phyloP scores from a whole-genome alignment of 768 basidiomycete genomes.

The Porpolomopsis calyptriformis region DNA sequence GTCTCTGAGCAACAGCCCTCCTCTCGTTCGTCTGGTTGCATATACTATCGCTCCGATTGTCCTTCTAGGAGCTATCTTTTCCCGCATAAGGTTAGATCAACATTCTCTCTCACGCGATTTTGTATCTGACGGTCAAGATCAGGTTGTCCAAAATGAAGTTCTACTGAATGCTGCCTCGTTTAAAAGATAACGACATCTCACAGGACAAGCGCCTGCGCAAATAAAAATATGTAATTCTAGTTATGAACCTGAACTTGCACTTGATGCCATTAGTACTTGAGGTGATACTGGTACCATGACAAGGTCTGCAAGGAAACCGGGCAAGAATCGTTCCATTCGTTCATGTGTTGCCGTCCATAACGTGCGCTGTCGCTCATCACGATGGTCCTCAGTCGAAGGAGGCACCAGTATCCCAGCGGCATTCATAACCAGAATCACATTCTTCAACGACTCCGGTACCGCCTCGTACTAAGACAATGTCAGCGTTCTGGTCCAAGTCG shows the following conservation, averaged over 20 bases:
- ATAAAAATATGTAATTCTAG: no score
- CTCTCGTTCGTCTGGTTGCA: conserved; percentile 34
- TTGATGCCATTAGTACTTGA: neutral
- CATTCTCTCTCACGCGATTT: neutral
- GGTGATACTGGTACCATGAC: conserved; percentile 30
- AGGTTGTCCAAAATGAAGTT: conserved; percentile 62
- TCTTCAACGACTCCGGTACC: conserved; percentile 92
- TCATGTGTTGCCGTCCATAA: conserved; percentile 83
- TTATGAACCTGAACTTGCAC: neutral
- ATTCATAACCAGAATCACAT: conserved; percentile 92
- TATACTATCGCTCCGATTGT: conserved; percentile 47
- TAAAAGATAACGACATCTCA: no score
- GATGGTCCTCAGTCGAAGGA: conserved; percentile 35
- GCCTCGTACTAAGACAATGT: conserved; percentile 66
- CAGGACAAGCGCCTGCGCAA: no score
- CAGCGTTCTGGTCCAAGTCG: neutral
- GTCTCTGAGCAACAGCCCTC: conserved; percentile 29
- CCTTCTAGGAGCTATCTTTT: conserved; percentile 33
- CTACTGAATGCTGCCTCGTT: neutral
- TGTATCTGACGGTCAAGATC: neutral
- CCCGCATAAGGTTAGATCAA: conserved; percentile 40
- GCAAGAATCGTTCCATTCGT: conserved; percentile 83
- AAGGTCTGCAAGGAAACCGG: conserved; percentile 74
- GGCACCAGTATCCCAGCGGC: conserved; percentile 77
- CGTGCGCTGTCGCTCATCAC: conserved; percentile 50